Conservation (phyloP, 352 stramenopile species). For the Halophytophthora polymorphica region DNA sequence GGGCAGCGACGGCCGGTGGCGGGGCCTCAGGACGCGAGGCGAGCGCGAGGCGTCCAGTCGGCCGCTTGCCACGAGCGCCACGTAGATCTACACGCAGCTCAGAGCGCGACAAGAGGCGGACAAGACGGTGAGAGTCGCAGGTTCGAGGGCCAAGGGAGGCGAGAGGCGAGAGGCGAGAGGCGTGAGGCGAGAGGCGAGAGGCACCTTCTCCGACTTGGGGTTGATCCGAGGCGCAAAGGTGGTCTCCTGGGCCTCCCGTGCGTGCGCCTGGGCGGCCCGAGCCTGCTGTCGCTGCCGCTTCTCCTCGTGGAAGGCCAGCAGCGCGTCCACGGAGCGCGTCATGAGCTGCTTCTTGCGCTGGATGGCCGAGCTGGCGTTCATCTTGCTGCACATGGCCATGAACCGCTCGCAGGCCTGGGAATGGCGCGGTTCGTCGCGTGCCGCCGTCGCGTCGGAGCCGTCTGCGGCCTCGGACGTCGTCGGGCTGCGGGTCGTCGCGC, state of each 20-base stretch:
- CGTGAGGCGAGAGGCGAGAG: no score
- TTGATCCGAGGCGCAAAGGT: slow-evolving; percentile 58
- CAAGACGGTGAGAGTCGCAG: no score
- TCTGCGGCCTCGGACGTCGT: not conserved
- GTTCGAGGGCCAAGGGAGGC: no score
- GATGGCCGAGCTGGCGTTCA: slow-evolving; percentile 42
- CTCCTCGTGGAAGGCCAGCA: slow-evolving; percentile 44
- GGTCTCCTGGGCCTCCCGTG: slow-evolving; percentile 28
- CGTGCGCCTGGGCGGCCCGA: slow-evolving; percentile 25
- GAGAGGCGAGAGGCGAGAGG: no score
- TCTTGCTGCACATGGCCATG: slow-evolving; percentile 50
- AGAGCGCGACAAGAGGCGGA: no score
- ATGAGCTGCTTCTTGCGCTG: slow-evolving; percentile 47
- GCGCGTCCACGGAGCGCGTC: slow-evolving; percentile 47
- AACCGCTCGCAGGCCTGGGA: slow-evolving; percentile 44
- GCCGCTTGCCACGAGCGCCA: slow-evolving; percentile 37
- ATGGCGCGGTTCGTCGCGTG: slow-evolving; percentile 17
- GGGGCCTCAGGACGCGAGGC: slow-evolving; percentile 21
- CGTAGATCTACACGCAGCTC: slow-evolving; percentile 59
- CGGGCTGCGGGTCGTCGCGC: slow-evolving; percentile 7
- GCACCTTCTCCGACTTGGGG: slow-evolving; percentile 38
- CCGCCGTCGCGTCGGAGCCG: not conserved
- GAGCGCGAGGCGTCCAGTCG: slow-evolving; percentile 24
- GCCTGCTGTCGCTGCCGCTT: slow-evolving; percentile 39
- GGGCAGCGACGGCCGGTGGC: slow-evolving; percentile 16